Evolutionary conservation across 192 early-diverging fungal species (phyloP), one percentile per base, ranked within the genome.

Genomic region (Spizellomyces punctatus): DNA sequence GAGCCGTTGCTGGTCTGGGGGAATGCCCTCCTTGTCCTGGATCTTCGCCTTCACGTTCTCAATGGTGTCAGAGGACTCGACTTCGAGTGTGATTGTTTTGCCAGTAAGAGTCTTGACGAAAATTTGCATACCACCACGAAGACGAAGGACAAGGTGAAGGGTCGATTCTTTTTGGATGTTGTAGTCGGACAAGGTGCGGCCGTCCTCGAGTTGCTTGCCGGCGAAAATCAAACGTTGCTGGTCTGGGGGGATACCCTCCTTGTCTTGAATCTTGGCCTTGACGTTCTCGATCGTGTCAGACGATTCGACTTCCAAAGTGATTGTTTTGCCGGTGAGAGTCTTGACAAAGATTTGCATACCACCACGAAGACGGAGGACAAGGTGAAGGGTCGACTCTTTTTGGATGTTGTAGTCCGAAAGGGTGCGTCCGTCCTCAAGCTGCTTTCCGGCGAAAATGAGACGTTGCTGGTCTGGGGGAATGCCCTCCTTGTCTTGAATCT

Each of bases 301-400:
- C 57, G 89, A 90, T 74, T 91, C 89, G n/a, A 70, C 73, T 49
- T 75, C 73, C 0, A 75, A 65, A n/a, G 94, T 95, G 74, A 95
- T 94, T 72, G 94, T 95, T 86, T 94, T 95, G 76, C 94, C 94
- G 9, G 94, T 95, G 6, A 95, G 81, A 9, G 94, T 96, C 87
- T 96, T 91, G 48, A 91, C 90, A 48, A 90, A 91, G 17, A 91
- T 90, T 50, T 90, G 89, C 90, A 90, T 91, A 56, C 79, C 79
- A 54, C 79, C 76, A 49, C 78, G 78, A 16, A 80, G 71, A 43
- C 89, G 85, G 63, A 87, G 82, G n/a, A 89, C 89, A 21, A 92
- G 81, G 75, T 89, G 89, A 16, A 92, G 78, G 63, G 91, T 92
- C 46, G 87, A 88, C 78, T 89, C 86, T 73, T 88, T 84, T 66